Base-by-base conservation (phyloP, 1,284 basidiomycete species). In the Sparassis latifolia region DNA sequence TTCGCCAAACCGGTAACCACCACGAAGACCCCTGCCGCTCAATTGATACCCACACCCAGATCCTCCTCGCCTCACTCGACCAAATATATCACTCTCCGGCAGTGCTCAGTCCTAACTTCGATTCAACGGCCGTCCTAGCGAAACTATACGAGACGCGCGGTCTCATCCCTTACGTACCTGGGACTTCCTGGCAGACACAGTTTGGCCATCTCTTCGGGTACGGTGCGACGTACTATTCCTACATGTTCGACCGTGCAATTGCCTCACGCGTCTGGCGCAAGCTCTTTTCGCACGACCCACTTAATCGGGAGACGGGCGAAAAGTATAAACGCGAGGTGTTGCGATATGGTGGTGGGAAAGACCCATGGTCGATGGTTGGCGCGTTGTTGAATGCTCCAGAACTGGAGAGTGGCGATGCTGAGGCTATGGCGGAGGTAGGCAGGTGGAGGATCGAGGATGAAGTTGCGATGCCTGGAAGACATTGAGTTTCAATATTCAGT, bases 181-280 rank as follows among this genome's bases (percentile, higher is more conserved):
- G 86, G 0, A 96, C 93, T 0, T 86, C 89, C 0, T 95, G 93
- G 77, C 96, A 99, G 63, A 93, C 92, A 0, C 90, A 95, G 59
- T 99, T 99, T 60, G 91, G 92, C 0, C 96, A 99, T 65, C 71
- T 99, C 4, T 96, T 92, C 61, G 94, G 95, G 1, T 99, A 99
- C 62, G 95, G 96, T 5, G 92, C 95, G 6, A 97, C 92, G 1
- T 99, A 99, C 69, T 99, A 99, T 64, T 94, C 92, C 10, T 99
- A 99, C 67, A 76, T 98, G 5, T 93, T 99, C 58, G 97, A 98
- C 61, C 82, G 95, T 3, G 93, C 93, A 2, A 97, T 99, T 53
- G 96, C 97, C 0, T 89, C 89, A 9, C 80, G 89, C 38, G 84
- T 98, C 1, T 99, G 92, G 89, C 69, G 74, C 9, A 76, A 83